Conservation (phyloP, 1,139 yeast genomes). For the Hanseniaspora uvarum region DNA sequence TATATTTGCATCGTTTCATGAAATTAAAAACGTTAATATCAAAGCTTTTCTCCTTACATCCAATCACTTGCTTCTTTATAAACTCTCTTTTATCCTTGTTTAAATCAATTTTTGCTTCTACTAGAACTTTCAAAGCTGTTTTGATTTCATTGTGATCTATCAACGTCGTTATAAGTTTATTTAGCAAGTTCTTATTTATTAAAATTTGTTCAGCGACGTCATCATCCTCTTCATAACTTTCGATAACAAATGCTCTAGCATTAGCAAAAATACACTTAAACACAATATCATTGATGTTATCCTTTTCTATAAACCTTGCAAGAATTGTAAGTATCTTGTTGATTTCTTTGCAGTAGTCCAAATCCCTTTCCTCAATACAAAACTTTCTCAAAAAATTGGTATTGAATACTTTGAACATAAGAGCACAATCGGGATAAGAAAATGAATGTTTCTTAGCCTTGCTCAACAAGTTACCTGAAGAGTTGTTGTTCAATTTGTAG, state of each 20-base stretch:
- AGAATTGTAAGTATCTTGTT: not conserved
- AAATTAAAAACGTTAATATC: not conserved
- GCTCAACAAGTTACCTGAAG: not conserved
- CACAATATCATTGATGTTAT: not conserved
- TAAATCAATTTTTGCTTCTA: not conserved
- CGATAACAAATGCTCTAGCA: not conserved
- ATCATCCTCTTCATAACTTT: not conserved
- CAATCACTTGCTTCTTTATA: not conserved
- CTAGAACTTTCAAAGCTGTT: not conserved
- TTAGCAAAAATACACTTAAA: not conserved
- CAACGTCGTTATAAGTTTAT: not conserved
- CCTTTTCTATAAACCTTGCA: not conserved
- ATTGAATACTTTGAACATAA: not conserved
- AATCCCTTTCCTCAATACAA: not conserved
- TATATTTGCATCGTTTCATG: not conserved
- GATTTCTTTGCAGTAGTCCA: slow-evolving; percentile 3
- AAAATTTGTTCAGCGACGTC: not conserved
- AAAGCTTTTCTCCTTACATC: not conserved
- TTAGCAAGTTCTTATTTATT: not conserved
- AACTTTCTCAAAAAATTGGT: not conserved
- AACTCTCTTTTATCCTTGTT: not conserved
- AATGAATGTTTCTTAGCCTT: not conserved
- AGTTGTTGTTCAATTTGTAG: not conserved
- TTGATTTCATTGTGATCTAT: not conserved
- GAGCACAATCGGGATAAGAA: not conserved